Conservation (phyloP, 1,284 basidiomycete species). For the Cryptococcus sp. region DNA sequence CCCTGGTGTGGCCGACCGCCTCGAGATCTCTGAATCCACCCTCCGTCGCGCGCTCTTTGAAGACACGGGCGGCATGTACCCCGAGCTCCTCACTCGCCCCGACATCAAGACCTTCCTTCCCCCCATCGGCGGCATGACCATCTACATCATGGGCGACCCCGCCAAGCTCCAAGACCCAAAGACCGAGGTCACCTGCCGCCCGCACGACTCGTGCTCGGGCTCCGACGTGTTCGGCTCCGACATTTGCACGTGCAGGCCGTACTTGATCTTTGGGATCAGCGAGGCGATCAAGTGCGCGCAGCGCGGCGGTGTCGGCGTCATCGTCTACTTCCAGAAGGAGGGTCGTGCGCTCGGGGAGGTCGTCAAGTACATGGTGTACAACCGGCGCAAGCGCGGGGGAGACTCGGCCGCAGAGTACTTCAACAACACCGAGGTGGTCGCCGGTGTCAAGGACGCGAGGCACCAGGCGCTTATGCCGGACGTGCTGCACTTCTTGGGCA, state of each 20-base stretch:
- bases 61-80: slow-evolving; percentile 90
- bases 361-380: slow-evolving; percentile 90
- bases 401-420: slow-evolving; percentile 93
- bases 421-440: slow-evolving; percentile 86
- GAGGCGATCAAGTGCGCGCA: slow-evolving; percentile 86
- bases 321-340: slow-evolving; percentile 73
- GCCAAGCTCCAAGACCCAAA: slow-evolving; percentile 70
- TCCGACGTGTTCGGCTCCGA: slow-evolving; percentile 66
- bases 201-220: slow-evolving; percentile 84
- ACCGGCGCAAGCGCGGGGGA: slow-evolving; percentile 88
- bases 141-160: slow-evolving; percentile 89
- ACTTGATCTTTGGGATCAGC: slow-evolving; percentile 87
- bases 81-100: slow-evolving; percentile 89
- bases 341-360: slow-evolving; percentile 90
- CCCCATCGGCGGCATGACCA: slow-evolving; percentile 86
- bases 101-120: slow-evolving; percentile 92
- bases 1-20: slow-evolving; percentile 85
- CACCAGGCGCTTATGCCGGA: slow-evolving; percentile 97
- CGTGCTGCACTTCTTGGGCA: slow-evolving; percentile 88
- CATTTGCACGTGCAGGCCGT: slow-evolving; percentile 89
- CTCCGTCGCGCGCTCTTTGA: slow-evolving; percentile 88
- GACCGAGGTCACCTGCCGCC: slow-evolving; percentile 84
- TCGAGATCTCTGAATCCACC: slow-evolving; percentile 79
- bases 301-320: slow-evolving; percentile 82
- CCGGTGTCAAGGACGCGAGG: slow-evolving; percentile 92